A percentile compares a stretch with the other conserved stretches of the same genome.
phyloP scores from a whole-genome alignment of 192 early-diverging fungal species.

The Coemansia sp. region DNA sequence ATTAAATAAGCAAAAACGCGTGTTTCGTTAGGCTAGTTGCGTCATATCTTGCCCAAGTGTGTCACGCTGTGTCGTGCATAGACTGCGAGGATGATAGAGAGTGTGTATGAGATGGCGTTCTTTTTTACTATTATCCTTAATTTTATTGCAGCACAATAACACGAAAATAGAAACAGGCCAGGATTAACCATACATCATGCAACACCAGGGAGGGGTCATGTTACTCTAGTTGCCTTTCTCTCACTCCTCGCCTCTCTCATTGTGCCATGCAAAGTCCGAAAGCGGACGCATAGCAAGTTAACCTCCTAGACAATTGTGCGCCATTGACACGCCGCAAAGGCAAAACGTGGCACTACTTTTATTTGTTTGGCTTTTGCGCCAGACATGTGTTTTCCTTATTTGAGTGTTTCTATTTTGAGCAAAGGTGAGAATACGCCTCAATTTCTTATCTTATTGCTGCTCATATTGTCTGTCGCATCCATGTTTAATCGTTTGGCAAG shows the following conservation, averaged over 20 bases:
- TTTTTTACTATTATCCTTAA: background rate
- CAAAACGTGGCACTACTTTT: conserved; percentile 11
- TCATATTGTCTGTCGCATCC: background rate
- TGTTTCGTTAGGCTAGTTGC: background rate
- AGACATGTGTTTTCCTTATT: background rate
- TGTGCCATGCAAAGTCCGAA: conserved; percentile 6
- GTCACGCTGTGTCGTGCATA: conserved; percentile 3
- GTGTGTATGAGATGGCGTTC: background rate
- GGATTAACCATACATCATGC: conserved; percentile 7
- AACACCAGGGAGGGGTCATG: conserved; percentile 1
- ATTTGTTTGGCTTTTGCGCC: background rate
- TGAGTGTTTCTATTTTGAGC: background rate
- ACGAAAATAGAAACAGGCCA: background rate
- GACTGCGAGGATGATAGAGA: background rate
- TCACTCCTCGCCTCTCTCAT: background rate
- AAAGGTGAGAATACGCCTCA: background rate
- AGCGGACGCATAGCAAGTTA: background rate
- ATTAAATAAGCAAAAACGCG: background rate
- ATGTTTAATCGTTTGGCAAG: background rate
- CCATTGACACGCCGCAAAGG: background rate
- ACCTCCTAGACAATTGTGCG: background rate
- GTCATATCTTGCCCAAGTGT: background rate
- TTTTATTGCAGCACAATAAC: background rate
- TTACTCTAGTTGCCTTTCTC: background rate
- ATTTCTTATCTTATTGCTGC: background rate